Conservation (phyloP, 176 grass and related monocot genomes). For the Poa pratensis region DNA sequence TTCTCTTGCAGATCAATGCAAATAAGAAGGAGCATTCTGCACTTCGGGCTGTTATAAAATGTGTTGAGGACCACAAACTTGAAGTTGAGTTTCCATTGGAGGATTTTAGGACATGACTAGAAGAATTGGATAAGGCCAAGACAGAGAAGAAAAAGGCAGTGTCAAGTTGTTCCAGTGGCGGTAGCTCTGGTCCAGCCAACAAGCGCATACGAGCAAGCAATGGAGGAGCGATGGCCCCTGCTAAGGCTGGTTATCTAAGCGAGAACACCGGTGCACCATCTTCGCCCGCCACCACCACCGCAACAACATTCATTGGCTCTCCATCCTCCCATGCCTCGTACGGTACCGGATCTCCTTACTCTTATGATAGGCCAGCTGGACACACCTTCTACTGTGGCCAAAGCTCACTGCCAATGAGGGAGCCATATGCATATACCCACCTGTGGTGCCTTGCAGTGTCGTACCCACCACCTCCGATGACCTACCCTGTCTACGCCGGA, state of each 20-base stretch:
- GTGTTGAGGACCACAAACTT: slow-evolving; percentile 79
- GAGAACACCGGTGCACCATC: slow-evolving; percentile 54
- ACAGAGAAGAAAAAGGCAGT: slow-evolving; percentile 67
- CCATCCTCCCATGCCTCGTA: slow-evolving; percentile 59
- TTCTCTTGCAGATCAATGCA: slow-evolving; percentile 50
- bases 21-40: slow-evolving; percentile 62
- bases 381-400: slow-evolving; percentile 60
- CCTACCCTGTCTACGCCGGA: slow-evolving; percentile 46
- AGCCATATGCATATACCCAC: slow-evolving; percentile 66
- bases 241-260: slow-evolving; percentile 60
- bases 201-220: slow-evolving; percentile 64
- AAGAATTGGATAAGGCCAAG: slow-evolving; percentile 72
- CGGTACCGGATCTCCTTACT: slow-evolving; percentile 51
- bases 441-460: slow-evolving; percentile 50
- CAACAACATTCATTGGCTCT: slow-evolving; percentile 49
- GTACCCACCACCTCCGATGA: slow-evolving; percentile 62
- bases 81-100: slow-evolving; percentile 69
- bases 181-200: slow-evolving; percentile 57
- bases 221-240: slow-evolving; percentile 61
- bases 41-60: slow-evolving; percentile 70
- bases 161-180: slow-evolving; percentile 44
- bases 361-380: slow-evolving; percentile 50
- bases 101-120: slow-evolving; percentile 57
- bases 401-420: slow-evolving; percentile 51
- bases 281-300: slow-evolving; percentile 37